Evolutionary conservation across 495 filamentous ascomycete genomes (phyloP).

Genomic region (Daldinia decipiens): DNA sequence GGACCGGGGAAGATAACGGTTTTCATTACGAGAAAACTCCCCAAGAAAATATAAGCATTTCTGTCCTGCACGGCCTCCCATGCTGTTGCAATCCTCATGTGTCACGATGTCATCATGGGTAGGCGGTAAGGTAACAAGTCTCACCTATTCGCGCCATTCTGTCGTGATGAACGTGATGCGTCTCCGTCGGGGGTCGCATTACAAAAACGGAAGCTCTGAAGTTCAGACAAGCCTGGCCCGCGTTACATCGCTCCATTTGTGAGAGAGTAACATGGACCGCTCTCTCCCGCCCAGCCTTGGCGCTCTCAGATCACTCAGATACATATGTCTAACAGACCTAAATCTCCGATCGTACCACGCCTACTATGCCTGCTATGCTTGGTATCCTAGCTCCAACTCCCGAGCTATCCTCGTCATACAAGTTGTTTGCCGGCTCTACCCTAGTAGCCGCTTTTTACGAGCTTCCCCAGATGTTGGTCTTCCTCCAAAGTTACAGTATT

Average conservation of each 20-base stretch:
- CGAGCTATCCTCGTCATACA: slow-evolving; percentile 26
- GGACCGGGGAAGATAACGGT: not conserved
- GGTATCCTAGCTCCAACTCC: slow-evolving; percentile 22
- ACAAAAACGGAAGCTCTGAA: slow-evolving; percentile 44
- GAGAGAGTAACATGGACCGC: slow-evolving; percentile 10
- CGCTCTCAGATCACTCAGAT: slow-evolving; percentile 29
- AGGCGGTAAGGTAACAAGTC: slow-evolving; percentile 19
- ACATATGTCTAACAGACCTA: slow-evolving; percentile 32
- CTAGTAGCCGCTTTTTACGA: slow-evolving; percentile 12
- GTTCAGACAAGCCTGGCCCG: slow-evolving; percentile 28
- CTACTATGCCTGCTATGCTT: not conserved
- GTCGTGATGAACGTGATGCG: slow-evolving; percentile 35
- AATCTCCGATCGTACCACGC: slow-evolving; percentile 25
- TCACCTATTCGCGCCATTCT: slow-evolving; percentile 37
- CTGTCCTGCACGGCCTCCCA: not conserved
- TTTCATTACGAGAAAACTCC: slow-evolving; percentile 30
- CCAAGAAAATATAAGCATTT: not conserved
- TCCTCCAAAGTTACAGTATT: slow-evolving; percentile 24
- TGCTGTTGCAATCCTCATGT: slow-evolving; percentile 33
- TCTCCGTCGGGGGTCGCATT: slow-evolving; percentile 14
- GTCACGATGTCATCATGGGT: slow-evolving; percentile 35
- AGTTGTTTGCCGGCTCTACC: slow-evolving; percentile 34
- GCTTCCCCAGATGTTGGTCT: slow-evolving; percentile 23
- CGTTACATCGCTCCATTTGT: slow-evolving; percentile 37
- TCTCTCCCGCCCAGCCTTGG: slow-evolving; percentile 32